Evolutionary conservation across 1,284 basidiomycete species (phyloP), one percentile per base, ranked within the genome.

Genomic region (Ceratobasidium sp.): DNA sequence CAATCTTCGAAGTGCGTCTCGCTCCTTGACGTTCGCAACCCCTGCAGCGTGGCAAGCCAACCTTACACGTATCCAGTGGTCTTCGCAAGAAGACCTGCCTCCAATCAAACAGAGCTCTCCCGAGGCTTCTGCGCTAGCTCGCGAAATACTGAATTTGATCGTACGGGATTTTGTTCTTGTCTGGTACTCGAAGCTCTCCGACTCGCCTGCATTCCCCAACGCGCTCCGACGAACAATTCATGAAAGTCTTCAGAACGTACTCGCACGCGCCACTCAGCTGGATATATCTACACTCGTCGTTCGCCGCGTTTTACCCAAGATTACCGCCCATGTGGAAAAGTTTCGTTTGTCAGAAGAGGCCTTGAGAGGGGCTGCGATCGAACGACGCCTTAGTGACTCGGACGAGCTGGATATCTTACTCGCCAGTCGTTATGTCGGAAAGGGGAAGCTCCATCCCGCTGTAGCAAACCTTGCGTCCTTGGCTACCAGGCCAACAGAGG

Each of bases 321-420:
- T 99, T 75, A 98, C 95, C 0, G 86, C 89, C 0, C 97, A 99
- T 82, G 88, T 99, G 40, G 94, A 97, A 77, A 91, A 93, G 69
- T 98, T 95, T 82, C 91, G 94, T n/a, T 90, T 93, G 79, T 95
- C 96, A n/a, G 95, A 97, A 83, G 88, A 94, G 62, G 91, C 91
- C 7, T 86, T 94, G 51, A 90, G 91, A 43, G 94, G 93, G 46
- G 91, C 90, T 8, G 91, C 89, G 5, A 84, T 95, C 73, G 92
- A 94, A 82, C 89, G 92, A 56, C 89, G 89, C 77, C 85, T 95
- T 73, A 94, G 92, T 0, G 93, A 95, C 81, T 95, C 94, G 1
- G 94, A 95, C 82, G 95, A 96, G 81, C 86, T 95, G 17, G 95
- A 97, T 81, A 86, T 96, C 51, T 86, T 97, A 15, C 85, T 97